Conservation (phyloP, 176 grass and related monocot species). For the Eragrostis curvula region DNA sequence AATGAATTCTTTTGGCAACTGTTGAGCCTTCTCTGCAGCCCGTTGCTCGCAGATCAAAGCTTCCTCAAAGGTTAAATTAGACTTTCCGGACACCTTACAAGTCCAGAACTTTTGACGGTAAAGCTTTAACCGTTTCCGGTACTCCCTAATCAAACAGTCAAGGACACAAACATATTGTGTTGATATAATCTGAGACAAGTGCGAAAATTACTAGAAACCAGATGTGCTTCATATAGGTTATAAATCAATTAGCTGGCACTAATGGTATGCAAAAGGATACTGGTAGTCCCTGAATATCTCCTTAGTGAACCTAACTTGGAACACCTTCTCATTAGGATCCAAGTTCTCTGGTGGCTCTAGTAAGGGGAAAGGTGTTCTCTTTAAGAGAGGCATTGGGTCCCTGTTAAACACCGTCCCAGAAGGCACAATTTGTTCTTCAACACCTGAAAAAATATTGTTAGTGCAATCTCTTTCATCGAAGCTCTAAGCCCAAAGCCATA, state of each 20-base stretch:
- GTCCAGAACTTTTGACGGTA: conserved; percentile 79
- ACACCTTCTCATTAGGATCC: conserved; percentile 73
- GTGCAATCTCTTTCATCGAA: conserved; percentile 17
- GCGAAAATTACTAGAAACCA: conserved; percentile 17
- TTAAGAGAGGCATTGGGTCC: conserved; percentile 80
- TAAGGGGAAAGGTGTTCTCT: conserved; percentile 68
- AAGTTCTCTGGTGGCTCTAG: conserved; percentile 62
- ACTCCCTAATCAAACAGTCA: conserved; percentile 77
- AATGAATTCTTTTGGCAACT: conserved; percentile 69
- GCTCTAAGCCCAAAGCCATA: neutral
- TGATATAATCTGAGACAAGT: conserved; percentile 33
- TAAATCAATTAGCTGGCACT: conserved; percentile 25
- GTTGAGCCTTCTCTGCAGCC: conserved; percentile 79
- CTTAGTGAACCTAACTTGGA: conserved; percentile 82
- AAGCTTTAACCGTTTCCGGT: conserved; percentile 79
- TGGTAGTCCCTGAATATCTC: conserved; percentile 87
- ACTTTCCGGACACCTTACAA: conserved; percentile 83
- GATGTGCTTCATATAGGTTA: conserved; percentile 8
- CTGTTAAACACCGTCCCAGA: conserved; percentile 24
- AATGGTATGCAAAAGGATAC: conserved; percentile 73
- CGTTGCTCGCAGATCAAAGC: conserved; percentile 79
- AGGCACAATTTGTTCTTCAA: neutral
- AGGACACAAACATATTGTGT: conserved; percentile 44
- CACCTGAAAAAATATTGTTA: conserved; percentile 35
- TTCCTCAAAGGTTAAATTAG: conserved; percentile 90